A percentile compares a stretch with the other conserved stretches of the same genome.
phyloP scores from a whole-genome alignment of 2,329 filamentous ascomycete genomes.

The Parafenestella ontariensis region DNA sequence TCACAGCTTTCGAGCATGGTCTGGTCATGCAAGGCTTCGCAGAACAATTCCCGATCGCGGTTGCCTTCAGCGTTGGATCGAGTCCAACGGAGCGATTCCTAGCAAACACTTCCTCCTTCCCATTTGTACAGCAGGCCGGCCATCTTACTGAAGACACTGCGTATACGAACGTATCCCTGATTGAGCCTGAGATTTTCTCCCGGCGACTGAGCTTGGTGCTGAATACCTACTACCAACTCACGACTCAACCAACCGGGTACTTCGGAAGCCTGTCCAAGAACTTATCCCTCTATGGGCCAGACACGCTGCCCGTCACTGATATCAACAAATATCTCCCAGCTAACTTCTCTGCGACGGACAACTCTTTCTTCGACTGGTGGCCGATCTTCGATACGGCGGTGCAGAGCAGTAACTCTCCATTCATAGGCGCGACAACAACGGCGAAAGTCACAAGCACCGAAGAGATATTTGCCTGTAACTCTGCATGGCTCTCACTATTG shows the following conservation, averaged over 20 bases:
- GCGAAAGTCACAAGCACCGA: slow-evolving; percentile 11
- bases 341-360: slow-evolving; percentile 22
- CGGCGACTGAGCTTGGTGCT: slow-evolving; percentile 26
- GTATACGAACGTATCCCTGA: slow-evolving; percentile 20
- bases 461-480: slow-evolving; percentile 38
- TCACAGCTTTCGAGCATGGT: slow-evolving; percentile 30
- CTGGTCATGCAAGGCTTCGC: slow-evolving; percentile 7
- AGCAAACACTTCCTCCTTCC: slow-evolving; percentile 25
- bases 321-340: slow-evolving; percentile 29
- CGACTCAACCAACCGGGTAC: slow-evolving; percentile 28
- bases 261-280: slow-evolving; percentile 30
- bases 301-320: slow-evolving; percentile 29
- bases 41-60: slow-evolving; percentile 20
- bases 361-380: slow-evolving; percentile 28
- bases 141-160: neutral
- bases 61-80: slow-evolving; percentile 16
- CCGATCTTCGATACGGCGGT: slow-evolving; percentile 2
- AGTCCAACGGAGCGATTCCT: slow-evolving; percentile 35
- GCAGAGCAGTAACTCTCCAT: slow-evolving; percentile 14
- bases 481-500: slow-evolving; percentile 37
- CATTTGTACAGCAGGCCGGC: slow-evolving; percentile 20
- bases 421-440: slow-evolving; percentile 37
- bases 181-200: slow-evolving; percentile 26
- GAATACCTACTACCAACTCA: slow-evolving; percentile 46
- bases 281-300: slow-evolving; percentile 33